A percentile compares a stretch with the other conserved stretches of the same genome.
Conservation (phyloP, 2,329 filamentous ascomycete species). For the Aspergillus terreus region DNA sequence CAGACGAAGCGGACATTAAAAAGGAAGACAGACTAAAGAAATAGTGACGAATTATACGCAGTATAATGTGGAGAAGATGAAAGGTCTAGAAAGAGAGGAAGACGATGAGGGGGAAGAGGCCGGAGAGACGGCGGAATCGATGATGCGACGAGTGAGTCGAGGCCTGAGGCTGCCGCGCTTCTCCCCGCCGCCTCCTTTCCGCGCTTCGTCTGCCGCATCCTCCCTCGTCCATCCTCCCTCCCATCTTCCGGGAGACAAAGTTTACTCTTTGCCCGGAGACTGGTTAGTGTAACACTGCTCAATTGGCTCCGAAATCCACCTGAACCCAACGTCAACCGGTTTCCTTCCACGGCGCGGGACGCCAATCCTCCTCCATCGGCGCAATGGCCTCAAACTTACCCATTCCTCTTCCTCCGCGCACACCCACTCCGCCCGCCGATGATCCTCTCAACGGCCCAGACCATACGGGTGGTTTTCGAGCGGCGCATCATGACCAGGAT, state of each 20-base stretch:
- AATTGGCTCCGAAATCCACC: background rate
- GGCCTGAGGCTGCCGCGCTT: slow-evolving; percentile 18
- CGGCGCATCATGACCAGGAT: slow-evolving; percentile 42
- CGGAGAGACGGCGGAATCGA: slow-evolving; percentile 15
- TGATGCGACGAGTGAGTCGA: slow-evolving; percentile 21
- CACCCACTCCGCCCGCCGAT: slow-evolving; percentile 62
- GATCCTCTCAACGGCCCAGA: slow-evolving; percentile 30
- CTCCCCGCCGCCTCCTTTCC: slow-evolving; percentile 1
- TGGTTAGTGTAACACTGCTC: background rate
- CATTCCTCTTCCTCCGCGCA: slow-evolving; percentile 58
- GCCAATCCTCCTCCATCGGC: background rate
- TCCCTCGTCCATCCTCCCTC: slow-evolving; percentile 7
- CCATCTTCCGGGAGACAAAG: background rate
- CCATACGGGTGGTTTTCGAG: slow-evolving; percentile 15
- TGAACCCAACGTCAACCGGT: background rate
- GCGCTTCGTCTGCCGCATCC: slow-evolving; percentile 8
- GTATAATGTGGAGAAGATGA: background rate
- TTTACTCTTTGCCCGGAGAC: background rate
- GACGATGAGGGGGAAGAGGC: slow-evolving; percentile 5
- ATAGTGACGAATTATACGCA: background rate
- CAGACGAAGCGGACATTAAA: background rate
- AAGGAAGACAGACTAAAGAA: background rate
- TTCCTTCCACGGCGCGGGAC: background rate
- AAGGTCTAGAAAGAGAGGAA: background rate
- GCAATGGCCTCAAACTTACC: slow-evolving; percentile 59